Percentiles rank a stretch among this genome's conserved stretches.
phyloP scores from a whole-genome alignment of 164 flowering plant species.

The Macadamia integrifolia region DNA sequence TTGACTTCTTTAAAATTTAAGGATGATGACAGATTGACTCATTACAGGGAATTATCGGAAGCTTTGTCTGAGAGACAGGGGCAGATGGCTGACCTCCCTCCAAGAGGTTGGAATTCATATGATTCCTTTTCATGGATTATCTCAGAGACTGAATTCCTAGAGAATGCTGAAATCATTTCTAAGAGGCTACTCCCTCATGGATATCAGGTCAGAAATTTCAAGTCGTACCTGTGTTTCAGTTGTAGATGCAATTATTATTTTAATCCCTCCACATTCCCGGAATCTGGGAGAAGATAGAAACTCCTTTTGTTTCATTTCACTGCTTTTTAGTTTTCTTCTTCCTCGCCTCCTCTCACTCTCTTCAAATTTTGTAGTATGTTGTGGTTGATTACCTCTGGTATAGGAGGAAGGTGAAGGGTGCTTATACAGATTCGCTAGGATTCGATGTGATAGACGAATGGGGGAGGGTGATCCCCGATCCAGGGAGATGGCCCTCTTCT shows the following conservation, averaged over 20 bases:
- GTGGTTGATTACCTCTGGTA: slow-evolving; percentile 99
- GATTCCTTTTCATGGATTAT: slow-evolving; percentile 91
- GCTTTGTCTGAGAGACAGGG: slow-evolving; percentile 5
- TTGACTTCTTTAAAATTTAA: not conserved
- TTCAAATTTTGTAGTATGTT: slow-evolving; percentile 45
- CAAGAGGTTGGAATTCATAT: slow-evolving; percentile 97
- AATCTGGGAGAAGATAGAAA: not conserved
- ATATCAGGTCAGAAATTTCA: slow-evolving; percentile 53
- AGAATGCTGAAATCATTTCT: slow-evolving; percentile 62
- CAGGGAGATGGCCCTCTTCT: slow-evolving; percentile 86
- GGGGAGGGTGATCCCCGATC: slow-evolving; percentile 92
- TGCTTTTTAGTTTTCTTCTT: not conserved
- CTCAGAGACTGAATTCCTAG: slow-evolving; percentile 74
- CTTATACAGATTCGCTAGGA: slow-evolving; percentile 60
- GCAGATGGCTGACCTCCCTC: slow-evolving; percentile 50
- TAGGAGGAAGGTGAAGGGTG: slow-evolving; percentile 61
- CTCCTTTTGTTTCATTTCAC: not conserved
- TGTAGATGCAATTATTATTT: not conserved
- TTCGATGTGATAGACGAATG: slow-evolving; percentile 89
- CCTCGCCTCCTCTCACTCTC: not conserved
- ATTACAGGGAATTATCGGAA: slow-evolving; percentile 31
- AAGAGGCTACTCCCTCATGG: slow-evolving; percentile 49
- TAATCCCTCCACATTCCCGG: not conserved
- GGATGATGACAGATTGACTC: not conserved
- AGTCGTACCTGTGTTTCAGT: not conserved